These are phyloP conservation scores for Hanseniaspora uvarum DNA, from an alignment of 1,139 yeast species.

Conservation along the genomic window DNA sequence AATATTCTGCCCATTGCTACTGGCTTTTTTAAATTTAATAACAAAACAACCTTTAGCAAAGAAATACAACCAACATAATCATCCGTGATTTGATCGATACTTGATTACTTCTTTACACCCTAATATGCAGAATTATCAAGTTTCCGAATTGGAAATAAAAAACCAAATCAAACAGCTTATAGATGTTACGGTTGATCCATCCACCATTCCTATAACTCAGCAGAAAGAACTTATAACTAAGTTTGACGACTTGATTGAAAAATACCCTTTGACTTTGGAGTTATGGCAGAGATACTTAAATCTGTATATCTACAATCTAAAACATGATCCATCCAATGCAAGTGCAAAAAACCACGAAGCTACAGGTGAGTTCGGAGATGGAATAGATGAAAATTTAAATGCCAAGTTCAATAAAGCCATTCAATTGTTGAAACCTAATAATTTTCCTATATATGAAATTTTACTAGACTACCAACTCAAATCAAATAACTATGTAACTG, in stretches of 20 bases:
- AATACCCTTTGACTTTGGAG: constrained; percentile 12
- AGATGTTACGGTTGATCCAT: constrained; percentile 14
- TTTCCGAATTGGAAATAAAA: neutral
- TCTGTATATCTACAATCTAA: constrained; percentile 2
- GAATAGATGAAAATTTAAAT: constrained; percentile 8
- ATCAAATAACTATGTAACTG: constrained; percentile 6
- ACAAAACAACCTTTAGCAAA: too few relatives aligned
- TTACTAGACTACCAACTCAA: constrained; percentile 9
- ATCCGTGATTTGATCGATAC: too few relatives aligned
- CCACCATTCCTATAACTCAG: constrained; percentile 15
- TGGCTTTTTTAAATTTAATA: too few relatives aligned
- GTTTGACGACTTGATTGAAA: constrained; percentile 13
- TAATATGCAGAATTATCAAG: neutral
- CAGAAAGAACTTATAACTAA: constrained; percentile 10
- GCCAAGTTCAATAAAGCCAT: constrained; percentile 11
- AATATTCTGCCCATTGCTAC: too few relatives aligned
- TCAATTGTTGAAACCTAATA: constrained; percentile 13
- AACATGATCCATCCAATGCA: constrained; percentile 4
- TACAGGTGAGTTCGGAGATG: constrained; percentile 7
- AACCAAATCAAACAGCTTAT: constrained; percentile 11
- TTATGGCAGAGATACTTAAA: constrained; percentile 14
- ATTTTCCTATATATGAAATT: constrained; percentile 12
- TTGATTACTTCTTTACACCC: too few relatives aligned
- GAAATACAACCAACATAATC: too few relatives aligned
- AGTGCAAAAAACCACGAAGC: neutral